Evolutionary conservation across 2,329 filamentous ascomycete species (phyloP).

Genomic region (Colletotrichum falcatum): DNA sequence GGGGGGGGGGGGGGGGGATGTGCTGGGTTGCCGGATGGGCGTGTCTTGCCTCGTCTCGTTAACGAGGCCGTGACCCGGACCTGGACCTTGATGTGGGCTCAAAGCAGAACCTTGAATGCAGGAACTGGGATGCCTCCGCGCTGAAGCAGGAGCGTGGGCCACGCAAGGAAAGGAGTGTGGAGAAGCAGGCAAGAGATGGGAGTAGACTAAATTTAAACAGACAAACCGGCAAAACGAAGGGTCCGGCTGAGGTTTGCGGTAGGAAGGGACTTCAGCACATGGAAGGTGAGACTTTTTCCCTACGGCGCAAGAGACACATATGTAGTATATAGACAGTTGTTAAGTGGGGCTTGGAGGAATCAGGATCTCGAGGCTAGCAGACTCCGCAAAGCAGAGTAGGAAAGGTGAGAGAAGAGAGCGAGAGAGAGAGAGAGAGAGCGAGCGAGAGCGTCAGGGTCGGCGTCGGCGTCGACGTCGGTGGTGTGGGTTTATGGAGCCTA

Average conservation of each 20-base stretch:
- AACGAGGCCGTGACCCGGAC: conserved; percentile 32
- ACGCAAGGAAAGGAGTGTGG: conserved; percentile 9
- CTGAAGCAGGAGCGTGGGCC: conserved; percentile 24
- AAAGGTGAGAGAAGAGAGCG: not conserved
- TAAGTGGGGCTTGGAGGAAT: not conserved
- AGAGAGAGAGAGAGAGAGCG: not conserved
- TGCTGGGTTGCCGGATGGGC: conserved; percentile 17
- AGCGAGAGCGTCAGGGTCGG: not conserved
- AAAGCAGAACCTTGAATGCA: conserved; percentile 26
- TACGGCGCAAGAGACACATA: not conserved
- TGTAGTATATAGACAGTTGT: not conserved
- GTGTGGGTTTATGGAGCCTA: conserved; percentile 21
- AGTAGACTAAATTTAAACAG: not conserved
- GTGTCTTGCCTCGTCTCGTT: conserved; percentile 37
- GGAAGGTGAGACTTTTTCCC: not conserved
- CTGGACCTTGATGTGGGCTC: conserved; percentile 21
- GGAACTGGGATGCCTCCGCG: conserved; percentile 2
- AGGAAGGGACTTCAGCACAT: conserved; percentile 11
- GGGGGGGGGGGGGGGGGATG: conserved; percentile 1
- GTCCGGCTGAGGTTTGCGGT: conserved; percentile 18
- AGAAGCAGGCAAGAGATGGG: not conserved
- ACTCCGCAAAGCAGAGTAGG: not conserved
- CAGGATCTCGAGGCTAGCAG: not conserved
- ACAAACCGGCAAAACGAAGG: conserved; percentile 22
- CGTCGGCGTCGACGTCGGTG: not conserved